Base-by-base conservation (phyloP, 169 alveolate species). In the Besnoitia besnoiti region DNA sequence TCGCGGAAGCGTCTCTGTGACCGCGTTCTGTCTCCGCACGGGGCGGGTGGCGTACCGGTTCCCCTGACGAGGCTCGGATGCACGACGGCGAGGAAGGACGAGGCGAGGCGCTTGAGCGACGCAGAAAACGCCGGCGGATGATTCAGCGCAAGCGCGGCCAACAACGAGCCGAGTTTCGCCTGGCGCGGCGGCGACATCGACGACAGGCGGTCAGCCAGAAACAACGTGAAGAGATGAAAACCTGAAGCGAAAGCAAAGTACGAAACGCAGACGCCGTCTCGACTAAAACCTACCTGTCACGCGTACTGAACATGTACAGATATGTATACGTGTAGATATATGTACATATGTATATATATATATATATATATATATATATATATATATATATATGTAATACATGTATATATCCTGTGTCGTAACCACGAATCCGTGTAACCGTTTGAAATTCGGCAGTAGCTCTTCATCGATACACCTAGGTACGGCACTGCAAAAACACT, bases 191-290 rank as follows among this genome's bases (percentile, higher is more conserved):
- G 59, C 21, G 87, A 44, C 87, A 77, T 37, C 40, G 49, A 7
- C 33, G 87, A 55, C 39, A 77, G 33, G 37, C 59, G 49, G 40
- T 77, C 87, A 39, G 40, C 24, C 14, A 77, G 33, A 44, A 40
- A 77, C 5, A 77, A 55, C n/a, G 87, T 42, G 44, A 77, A 27
- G 44, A 77, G 59, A 39, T 77, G 55, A 37, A 77, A 77, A 55
- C 87, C 87, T 77, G 59, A 19, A 39, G 16, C 40, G 30, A 19
- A 19, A 49, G 59, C 59, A 16, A 49, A 49, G 59, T 10, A 49
- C 7, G 59, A 49, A 10, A 16, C 59, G n/a, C n/a, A n/a, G n/a
- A n/a, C n/a, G n/a, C n/a, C n/a, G n/a, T n/a, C n/a, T n/a, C n/a
- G n/a, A n/a, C n/a, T n/a, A n/a, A n/a, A n/a, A n/a, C n/a, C n/a